A percentile compares a stretch with the other conserved stretches of the same genome.
Evolutionary conservation across 805 yeast genomes (phyloP).

Genomic region (Saturnispora sanitii): DNA sequence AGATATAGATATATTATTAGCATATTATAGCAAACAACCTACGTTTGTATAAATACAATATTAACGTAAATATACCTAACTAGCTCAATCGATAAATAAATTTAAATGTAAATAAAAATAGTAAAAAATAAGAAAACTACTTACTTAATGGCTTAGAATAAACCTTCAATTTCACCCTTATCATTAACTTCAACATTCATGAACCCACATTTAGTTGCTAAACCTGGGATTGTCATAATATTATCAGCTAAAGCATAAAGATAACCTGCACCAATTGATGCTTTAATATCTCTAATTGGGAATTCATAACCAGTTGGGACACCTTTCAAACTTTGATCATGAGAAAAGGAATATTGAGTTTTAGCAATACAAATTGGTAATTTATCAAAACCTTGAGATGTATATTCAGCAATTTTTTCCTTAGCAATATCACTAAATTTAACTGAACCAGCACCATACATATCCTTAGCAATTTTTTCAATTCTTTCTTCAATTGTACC

Average conservation of each 20-base stretch:
- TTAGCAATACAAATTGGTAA: constrained; percentile 95
- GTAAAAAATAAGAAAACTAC: not conserved
- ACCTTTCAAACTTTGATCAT: constrained; percentile 87
- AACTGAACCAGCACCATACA: constrained; percentile 88
- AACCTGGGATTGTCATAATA: constrained; percentile 94
- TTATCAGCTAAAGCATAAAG: constrained; percentile 94
- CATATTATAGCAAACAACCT: no score
- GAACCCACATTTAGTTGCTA: constrained; percentile 92
- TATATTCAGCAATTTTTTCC: constrained; percentile 70
- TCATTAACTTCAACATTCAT: constrained; percentile 94
- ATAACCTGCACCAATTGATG: constrained; percentile 94
- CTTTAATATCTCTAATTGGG: constrained; percentile 91
- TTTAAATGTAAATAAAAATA: not conserved
- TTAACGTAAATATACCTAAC: no score
- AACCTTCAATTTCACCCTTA: constrained; percentile 85
- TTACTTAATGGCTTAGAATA: constrained; percentile 42
- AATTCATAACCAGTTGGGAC: constrained; percentile 90
- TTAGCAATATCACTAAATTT: constrained; percentile 78
- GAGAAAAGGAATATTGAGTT: constrained; percentile 93
- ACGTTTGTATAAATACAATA: no score
- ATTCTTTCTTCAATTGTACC: constrained; percentile 70
- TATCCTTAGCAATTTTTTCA: constrained; percentile 64
- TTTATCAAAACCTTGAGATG: constrained; percentile 79
- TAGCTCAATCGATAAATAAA: no score
- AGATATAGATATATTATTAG: no score